Evolutionary conservation across 2,329 filamentous ascomycete species (phyloP), one percentile per base, ranked within the genome.

Genomic region (Fusarium agapanthi): DNA sequence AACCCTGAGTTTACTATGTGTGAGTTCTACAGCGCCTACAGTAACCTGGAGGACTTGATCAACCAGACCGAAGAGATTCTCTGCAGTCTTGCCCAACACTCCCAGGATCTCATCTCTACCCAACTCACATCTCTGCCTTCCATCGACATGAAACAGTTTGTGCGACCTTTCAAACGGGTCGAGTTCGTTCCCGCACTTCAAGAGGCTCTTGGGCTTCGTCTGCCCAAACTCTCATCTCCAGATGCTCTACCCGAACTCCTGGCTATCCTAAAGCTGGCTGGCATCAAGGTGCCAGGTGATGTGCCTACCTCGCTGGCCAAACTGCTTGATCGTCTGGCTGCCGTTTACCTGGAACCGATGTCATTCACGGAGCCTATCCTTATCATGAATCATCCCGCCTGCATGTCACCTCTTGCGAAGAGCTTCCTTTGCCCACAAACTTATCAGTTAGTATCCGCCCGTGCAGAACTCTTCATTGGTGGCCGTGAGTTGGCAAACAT

Each of bases 1-100:
- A 99, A 99, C 79, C 95, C 96, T 1, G 96, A 99, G 80, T 99
- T 98, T 83, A 96, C 93, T 48, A 98, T 94, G 67, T 98, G 95
- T 85, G 96, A 99, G 83, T 98, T 97, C 83, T 99, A 99, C 83
- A 91, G 93, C 69, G 92, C 95, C 6, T 97, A 95, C 77, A 90
- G 92, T 67, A 93, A 92, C 72, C 87, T 98, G 0, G 84, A 90
- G 40, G 89, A 93, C 45, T 84, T 98, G 56, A 95, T 97, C 78
- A 79, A 82, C 26, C 89, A 91, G 79, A 98, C 95, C 2, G 93
- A 96, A 80, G 84, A 87, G 20, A 82, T 98, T 53, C 82, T 98
- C 37, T 84, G 80, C 38, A 86, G 88, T 24, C 84, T 95, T 22
- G 87, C 89, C 15, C 76, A 81, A 22, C 86, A 87, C 70, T 86